Conservation (phyloP, 2,329 filamentous ascomycete species). For the Penicillium psychrosexuale region DNA sequence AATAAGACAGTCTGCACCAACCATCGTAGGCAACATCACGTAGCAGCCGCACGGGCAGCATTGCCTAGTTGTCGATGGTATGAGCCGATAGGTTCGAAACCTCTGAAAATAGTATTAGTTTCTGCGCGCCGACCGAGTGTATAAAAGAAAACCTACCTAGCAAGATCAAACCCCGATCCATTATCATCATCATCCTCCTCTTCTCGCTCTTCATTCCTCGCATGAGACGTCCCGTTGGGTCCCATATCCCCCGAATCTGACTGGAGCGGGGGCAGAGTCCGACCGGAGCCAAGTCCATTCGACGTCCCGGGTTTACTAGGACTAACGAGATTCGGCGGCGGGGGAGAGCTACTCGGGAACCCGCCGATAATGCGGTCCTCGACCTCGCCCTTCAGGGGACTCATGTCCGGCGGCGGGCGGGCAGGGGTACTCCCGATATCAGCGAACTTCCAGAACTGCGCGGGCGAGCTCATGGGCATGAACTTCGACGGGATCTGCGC, state of each 20-base stretch:
- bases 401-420: slow-evolving; percentile 44
- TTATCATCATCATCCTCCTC: slow-evolving; percentile 43
- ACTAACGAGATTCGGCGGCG: slow-evolving; percentile 45
- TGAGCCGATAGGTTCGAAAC: slow-evolving; percentile 49
- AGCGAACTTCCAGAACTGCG: slow-evolving; percentile 51
- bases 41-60: slow-evolving; percentile 37
- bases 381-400: slow-evolving; percentile 45
- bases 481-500: slow-evolving; percentile 50
- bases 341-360: slow-evolving; percentile 49
- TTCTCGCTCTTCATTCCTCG: slow-evolving; percentile 37
- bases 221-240: slow-evolving; percentile 12
- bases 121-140: not conserved
- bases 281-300: slow-evolving; percentile 30
- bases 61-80: slow-evolving; percentile 45
- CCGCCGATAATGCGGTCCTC: slow-evolving; percentile 36
- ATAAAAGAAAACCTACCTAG: slow-evolving; percentile 35
- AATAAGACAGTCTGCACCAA: not conserved
- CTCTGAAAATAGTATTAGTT: slow-evolving; percentile 30
- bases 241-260: slow-evolving; percentile 28
- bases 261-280: slow-evolving; percentile 32
- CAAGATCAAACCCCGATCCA: slow-evolving; percentile 47
- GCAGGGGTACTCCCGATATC: slow-evolving; percentile 48
- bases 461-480: slow-evolving; percentile 52
- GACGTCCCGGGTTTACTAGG: slow-evolving; percentile 44
- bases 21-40: slow-evolving; percentile 11